Evolutionary conservation across 306 rosid species (phyloP).

Genomic region (Lagenaria siceraria): DNA sequence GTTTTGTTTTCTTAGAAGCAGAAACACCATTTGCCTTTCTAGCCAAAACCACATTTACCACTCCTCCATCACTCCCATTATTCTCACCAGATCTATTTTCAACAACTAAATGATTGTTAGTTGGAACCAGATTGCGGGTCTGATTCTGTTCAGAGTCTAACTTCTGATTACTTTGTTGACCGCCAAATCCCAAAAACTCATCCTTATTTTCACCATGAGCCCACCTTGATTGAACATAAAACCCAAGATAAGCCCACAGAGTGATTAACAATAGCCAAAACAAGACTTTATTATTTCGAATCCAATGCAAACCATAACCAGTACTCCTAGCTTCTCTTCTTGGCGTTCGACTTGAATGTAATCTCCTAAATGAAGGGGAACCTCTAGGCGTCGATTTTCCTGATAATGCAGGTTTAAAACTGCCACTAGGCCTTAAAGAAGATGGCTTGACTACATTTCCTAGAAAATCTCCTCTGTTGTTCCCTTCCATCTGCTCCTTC

Average conservation of each 20-base stretch:
- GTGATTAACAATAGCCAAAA: slow-evolving; percentile 70
- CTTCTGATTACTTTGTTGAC: slow-evolving; percentile 22
- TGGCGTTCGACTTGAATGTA: slow-evolving; percentile 42
- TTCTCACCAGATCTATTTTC: slow-evolving; percentile 22
- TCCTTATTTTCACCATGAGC: slow-evolving; percentile 49
- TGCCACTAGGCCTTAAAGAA: slow-evolving; percentile 37
- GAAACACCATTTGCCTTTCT: slow-evolving; percentile 29
- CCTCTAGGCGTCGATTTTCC: slow-evolving; percentile 48
- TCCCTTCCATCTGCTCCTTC: slow-evolving; percentile 49
- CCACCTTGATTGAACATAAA: slow-evolving; percentile 80
- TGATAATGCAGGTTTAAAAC: slow-evolving; percentile 41
- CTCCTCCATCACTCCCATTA: slow-evolving; percentile 20
- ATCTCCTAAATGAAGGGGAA: slow-evolving; percentile 57
- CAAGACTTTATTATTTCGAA: slow-evolving; percentile 47
- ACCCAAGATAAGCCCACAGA: slow-evolving; percentile 86
- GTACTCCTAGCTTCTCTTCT: slow-evolving; percentile 50
- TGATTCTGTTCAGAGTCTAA: slow-evolving; percentile 26
- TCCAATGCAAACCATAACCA: slow-evolving; percentile 29
- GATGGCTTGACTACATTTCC: slow-evolving; percentile 23
- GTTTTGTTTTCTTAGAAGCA: slow-evolving; percentile 18
- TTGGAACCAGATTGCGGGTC: slow-evolving; percentile 23
- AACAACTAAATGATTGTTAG: slow-evolving; percentile 15
- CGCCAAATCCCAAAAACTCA: slow-evolving; percentile 45
- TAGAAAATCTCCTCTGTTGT: slow-evolving; percentile 31
- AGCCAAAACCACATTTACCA: slow-evolving; percentile 32